Evolutionary conservation across 2,329 filamentous ascomycete species (phyloP).

Genomic region (Xylaria sp.): DNA sequence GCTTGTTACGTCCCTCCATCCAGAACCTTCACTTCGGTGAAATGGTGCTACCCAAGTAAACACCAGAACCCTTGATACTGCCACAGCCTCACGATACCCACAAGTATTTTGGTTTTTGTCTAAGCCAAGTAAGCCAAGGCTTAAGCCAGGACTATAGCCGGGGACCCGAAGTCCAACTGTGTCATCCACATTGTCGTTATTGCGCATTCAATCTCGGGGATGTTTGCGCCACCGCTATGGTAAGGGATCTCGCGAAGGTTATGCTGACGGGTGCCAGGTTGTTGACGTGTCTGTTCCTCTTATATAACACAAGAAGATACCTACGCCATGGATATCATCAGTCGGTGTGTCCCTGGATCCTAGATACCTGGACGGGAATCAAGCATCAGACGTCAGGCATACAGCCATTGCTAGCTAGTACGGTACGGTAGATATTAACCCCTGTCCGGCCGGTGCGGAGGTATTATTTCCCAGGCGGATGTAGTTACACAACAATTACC

Average conservation of each 20-base stretch:
- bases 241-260: slow-evolving; percentile 12
- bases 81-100: slow-evolving; percentile 29
- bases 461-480: neutral
- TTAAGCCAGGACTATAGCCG: neutral
- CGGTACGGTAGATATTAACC: neutral
- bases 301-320: slow-evolving; percentile 19
- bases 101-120: slow-evolving; percentile 7
- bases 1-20: neutral
- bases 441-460: slow-evolving; percentile 1
- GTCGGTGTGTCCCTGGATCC: slow-evolving; percentile 14
- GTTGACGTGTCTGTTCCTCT: slow-evolving; percentile 26
- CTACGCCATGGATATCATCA: slow-evolving; percentile 5
- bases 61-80: slow-evolving; percentile 11
- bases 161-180: slow-evolving; percentile 12
- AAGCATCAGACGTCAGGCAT: neutral
- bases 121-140: neutral
- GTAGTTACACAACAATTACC: slow-evolving; percentile 14
- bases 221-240: slow-evolving; percentile 1
- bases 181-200: slow-evolving; percentile 16
- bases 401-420: neutral
- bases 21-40: slow-evolving; percentile 5
- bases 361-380: slow-evolving; percentile 11
- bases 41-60: neutral
- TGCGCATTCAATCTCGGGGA: slow-evolving; percentile 10
- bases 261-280: slow-evolving; percentile 23